These are phyloP conservation scores for Sicyos baderoa DNA, from an alignment of 306 rosid species.

Conservation along the genomic window DNA sequence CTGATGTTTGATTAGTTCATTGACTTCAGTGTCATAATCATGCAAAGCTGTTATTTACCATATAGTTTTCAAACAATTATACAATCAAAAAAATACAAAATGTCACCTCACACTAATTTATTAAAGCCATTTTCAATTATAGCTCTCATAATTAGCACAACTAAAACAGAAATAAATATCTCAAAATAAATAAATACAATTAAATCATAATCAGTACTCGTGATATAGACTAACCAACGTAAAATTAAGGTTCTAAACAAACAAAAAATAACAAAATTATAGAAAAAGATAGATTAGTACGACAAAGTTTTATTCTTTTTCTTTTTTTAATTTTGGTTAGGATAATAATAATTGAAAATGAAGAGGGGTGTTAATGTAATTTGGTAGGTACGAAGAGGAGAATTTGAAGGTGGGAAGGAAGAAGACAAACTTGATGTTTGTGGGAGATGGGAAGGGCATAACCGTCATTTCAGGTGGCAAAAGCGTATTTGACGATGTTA, in stretches of 20 bases:
- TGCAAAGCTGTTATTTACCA: constrained; percentile 8
- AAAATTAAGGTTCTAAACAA: too few relatives aligned
- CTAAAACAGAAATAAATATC: not conserved
- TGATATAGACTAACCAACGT: not conserved
- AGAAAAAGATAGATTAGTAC: not conserved
- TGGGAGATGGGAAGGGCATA: constrained; percentile 80
- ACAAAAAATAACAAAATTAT: too few relatives aligned
- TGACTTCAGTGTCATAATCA: constrained; percentile 15
- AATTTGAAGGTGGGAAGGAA: constrained; percentile 81
- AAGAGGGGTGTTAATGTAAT: not conserved
- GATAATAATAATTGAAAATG: constrained; percentile 18
- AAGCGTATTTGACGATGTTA: constrained; percentile 26
- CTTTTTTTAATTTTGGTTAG: not conserved
- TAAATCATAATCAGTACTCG: not conserved
- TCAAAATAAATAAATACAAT: not conserved
- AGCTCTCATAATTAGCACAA: not conserved
- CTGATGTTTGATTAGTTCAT: not conserved
- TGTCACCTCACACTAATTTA: not conserved
- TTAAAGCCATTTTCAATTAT: not conserved
- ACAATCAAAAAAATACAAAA: not conserved
- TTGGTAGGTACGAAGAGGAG: constrained; percentile 58
- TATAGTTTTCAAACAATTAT: not conserved
- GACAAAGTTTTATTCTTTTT: not conserved
- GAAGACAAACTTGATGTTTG: constrained; percentile 67
- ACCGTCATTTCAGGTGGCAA: constrained; percentile 62